phyloP scores from a whole-genome alignment of 129 eudicot genomes.

The Flaveria robusta region DNA sequence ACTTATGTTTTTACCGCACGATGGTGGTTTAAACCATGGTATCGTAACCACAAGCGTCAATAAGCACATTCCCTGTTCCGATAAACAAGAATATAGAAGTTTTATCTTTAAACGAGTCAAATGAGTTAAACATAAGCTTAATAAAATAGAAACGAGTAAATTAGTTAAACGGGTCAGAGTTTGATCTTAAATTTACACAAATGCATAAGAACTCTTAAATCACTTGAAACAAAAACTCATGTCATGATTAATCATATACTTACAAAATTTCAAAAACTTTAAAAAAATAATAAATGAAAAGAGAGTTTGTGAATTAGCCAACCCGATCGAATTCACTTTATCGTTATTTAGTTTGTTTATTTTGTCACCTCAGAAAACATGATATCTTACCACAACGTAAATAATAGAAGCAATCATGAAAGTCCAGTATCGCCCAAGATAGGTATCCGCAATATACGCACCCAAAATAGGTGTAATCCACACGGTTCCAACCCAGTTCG shows the following conservation, averaged over 20 bases:
- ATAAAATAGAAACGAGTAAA: too few relatives aligned
- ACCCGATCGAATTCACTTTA: neutral
- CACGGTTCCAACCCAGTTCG: conserved; percentile 75
- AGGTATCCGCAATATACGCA: conserved; percentile 68
- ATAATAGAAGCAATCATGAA: conserved; percentile 56
- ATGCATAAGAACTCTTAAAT: too few relatives aligned
- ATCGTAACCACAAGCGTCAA: conserved; percentile 71
- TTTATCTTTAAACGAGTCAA: neutral
- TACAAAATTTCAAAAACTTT: neutral
- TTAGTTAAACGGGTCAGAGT: neutral
- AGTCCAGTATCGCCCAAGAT: conserved; percentile 79
- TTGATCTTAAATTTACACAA: too few relatives aligned
- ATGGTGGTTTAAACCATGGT: conserved; percentile 58
- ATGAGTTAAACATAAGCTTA: neutral
- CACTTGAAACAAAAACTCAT: too few relatives aligned
- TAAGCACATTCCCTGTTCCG: conserved; percentile 66
- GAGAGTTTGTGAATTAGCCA: neutral
- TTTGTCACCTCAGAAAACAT: neutral
- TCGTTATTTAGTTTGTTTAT: neutral
- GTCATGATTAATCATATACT: neutral
- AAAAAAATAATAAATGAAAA: neutral
- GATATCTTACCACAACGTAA: conserved; percentile 47
- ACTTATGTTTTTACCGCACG: conserved; percentile 47
- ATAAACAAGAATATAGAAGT: neutral
- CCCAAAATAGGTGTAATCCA: conserved; percentile 79